Percentiles rank a stretch among this genome's conserved stretches.
Evolutionary conservation across 169 alveolate species (phyloP).

Genomic region (Eimeria maxima): DNA sequence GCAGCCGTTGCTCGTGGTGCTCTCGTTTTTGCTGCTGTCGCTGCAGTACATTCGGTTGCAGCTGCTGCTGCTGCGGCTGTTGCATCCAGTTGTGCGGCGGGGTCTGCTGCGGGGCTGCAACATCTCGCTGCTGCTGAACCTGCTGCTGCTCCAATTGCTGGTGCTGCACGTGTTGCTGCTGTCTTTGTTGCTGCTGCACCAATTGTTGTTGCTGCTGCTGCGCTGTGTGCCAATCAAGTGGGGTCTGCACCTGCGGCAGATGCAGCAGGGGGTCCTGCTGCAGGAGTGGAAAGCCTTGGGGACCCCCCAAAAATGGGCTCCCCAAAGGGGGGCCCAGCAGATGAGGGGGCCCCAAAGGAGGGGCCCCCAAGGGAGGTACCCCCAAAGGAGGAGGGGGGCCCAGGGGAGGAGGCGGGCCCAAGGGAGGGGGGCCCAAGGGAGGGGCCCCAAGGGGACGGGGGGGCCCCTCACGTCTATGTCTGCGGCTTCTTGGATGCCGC

Average conservation of each 20-base stretch:
- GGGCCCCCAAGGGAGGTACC: no score
- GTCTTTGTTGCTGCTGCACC: no score
- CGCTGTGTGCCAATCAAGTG: background rate
- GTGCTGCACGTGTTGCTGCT: no score
- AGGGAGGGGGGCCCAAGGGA: conserved; percentile 12
- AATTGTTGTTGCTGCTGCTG: background rate
- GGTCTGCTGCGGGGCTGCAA: no score
- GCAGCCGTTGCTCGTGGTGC: no score
- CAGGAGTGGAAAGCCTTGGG: background rate
- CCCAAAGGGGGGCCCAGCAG: background rate
- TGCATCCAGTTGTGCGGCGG: background rate
- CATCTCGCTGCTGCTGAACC: background rate
- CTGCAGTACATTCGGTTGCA: background rate
- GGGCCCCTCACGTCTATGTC: background rate
- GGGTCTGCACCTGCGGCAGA: background rate
- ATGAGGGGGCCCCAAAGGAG: no score
- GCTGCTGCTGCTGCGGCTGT: background rate
- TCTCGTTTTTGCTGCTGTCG: no score
- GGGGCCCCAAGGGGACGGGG: background rate
- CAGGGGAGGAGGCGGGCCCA: background rate
- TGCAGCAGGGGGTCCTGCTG: background rate
- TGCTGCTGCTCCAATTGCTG: background rate
- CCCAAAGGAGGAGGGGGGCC: background rate
- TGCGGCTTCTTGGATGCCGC: background rate
- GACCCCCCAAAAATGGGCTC: background rate